These are phyloP conservation scores for Colletotrichum sp. DNA, from an alignment of 2,329 filamentous ascomycete genomes.

Conservation along the genomic window DNA sequence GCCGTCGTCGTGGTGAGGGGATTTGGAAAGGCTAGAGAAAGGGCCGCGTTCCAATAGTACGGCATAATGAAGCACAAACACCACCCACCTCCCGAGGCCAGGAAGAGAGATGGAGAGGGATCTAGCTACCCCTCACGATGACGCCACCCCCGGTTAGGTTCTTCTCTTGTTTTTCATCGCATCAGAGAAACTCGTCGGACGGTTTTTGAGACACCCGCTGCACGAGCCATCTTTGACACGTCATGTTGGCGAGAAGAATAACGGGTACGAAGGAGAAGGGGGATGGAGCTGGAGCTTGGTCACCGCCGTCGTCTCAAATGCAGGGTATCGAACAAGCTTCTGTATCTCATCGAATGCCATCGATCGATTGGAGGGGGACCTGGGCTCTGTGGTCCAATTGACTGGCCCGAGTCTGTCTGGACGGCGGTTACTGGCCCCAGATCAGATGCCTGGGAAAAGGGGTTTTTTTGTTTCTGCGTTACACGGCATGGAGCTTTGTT, in stretches of 20 bases:
- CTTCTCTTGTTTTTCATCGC: neutral
- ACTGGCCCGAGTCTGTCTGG: neutral
- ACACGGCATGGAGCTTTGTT: conserved; percentile 1
- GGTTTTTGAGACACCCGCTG: neutral
- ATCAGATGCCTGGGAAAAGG: neutral
- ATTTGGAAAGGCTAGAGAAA: neutral
- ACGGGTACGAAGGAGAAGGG: neutral
- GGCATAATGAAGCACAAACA: neutral
- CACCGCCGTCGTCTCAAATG: neutral
- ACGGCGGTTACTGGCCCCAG: neutral
- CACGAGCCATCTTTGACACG: neutral
- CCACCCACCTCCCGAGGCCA: neutral
- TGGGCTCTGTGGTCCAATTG: neutral
- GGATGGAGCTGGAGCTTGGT: neutral
- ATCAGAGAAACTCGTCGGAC: neutral
- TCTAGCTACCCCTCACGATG: neutral
- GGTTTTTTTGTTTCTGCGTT: neutral
- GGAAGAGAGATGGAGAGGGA: neutral
- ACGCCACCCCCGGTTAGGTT: neutral
- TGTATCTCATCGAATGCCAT: neutral
- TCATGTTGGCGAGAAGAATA: neutral
- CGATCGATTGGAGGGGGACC: neutral
- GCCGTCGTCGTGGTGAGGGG: neutral
- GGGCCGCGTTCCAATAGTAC: neutral
- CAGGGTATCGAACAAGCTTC: neutral